Conservation (phyloP, 306 rosid species). For the Echinosophora koreensis region DNA sequence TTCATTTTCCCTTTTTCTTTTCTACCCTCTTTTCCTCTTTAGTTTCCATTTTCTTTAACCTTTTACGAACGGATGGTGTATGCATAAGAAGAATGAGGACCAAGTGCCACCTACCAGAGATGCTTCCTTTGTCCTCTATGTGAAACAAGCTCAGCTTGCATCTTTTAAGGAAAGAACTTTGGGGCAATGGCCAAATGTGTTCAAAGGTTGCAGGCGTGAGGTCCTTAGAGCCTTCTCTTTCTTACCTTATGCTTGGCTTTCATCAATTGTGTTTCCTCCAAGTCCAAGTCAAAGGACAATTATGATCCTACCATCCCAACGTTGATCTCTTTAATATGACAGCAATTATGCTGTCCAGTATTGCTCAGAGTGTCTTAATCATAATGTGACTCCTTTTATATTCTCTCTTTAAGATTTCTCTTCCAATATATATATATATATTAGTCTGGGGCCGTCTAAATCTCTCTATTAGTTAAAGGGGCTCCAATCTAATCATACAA, state of each 20-base stretch:
- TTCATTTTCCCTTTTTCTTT: constrained; percentile 10
- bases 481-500: neutral
- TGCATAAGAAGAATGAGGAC: constrained; percentile 42
- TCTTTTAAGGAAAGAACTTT: constrained; percentile 50
- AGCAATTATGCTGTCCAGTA: constrained; percentile 46
- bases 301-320: constrained; percentile 55
- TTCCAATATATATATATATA: constrained; percentile 1
- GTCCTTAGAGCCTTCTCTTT: constrained; percentile 31
- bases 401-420: constrained; percentile 1
- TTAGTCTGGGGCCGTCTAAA: constrained; percentile 12
- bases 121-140: constrained; percentile 49
- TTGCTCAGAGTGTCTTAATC: constrained; percentile 19
- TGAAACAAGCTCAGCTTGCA: constrained; percentile 24
- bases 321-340: constrained; percentile 29
- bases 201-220: constrained; percentile 43
- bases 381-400: neutral
- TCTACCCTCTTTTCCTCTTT: constrained; percentile 11
- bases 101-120: constrained; percentile 43
- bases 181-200: constrained; percentile 44
- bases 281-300: constrained; percentile 57
- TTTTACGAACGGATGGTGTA: constrained; percentile 23
- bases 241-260: constrained; percentile 45
- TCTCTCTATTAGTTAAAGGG: neutral
- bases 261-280: constrained; percentile 39
- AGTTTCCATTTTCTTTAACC: constrained; percentile 2